Evolutionary conservation across 257 asterid species (phyloP).

Genomic region (Ocimum tenuiflorum): DNA sequence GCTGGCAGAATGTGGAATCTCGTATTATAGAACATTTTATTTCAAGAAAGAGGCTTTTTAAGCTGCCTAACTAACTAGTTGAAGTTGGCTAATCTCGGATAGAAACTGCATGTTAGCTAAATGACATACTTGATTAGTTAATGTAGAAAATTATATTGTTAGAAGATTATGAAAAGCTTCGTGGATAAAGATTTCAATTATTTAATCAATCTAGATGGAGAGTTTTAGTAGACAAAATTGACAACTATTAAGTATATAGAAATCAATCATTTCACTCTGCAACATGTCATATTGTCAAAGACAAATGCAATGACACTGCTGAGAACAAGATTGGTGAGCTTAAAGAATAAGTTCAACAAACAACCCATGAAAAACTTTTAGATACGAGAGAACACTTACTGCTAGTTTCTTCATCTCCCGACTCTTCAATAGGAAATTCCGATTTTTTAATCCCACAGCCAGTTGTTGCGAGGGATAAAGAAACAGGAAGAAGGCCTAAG

Average conservation of each 20-base stretch:
- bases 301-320: neutral
- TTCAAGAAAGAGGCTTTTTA: neutral
- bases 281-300: neutral
- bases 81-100: neutral
- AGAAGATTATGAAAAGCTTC: neutral
- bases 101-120: no score
- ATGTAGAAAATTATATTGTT: slow-evolving; percentile 7
- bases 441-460: slow-evolving; percentile 86
- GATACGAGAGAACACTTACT: slow-evolving; percentile 36
- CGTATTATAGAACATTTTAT: neutral
- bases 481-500: slow-evolving; percentile 85
- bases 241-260: neutral
- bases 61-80: slow-evolving; percentile 1
- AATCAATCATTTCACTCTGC: slow-evolving; percentile 2
- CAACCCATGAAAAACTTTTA: slow-evolving; percentile 7
- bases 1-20: slow-evolving; percentile 1
- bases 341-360: slow-evolving; percentile 5
- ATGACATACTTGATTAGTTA: neutral
- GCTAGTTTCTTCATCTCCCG: slow-evolving; percentile 53
- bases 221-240: neutral
- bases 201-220: slow-evolving; percentile 1
- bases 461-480: slow-evolving; percentile 57
- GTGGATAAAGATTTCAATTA: neutral
- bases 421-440: slow-evolving; percentile 59
- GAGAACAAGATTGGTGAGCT: slow-evolving; percentile 6